Evolutionary conservation across 2,329 filamentous ascomycete species (phyloP).

Genomic region (Blumeria hordei): DNA sequence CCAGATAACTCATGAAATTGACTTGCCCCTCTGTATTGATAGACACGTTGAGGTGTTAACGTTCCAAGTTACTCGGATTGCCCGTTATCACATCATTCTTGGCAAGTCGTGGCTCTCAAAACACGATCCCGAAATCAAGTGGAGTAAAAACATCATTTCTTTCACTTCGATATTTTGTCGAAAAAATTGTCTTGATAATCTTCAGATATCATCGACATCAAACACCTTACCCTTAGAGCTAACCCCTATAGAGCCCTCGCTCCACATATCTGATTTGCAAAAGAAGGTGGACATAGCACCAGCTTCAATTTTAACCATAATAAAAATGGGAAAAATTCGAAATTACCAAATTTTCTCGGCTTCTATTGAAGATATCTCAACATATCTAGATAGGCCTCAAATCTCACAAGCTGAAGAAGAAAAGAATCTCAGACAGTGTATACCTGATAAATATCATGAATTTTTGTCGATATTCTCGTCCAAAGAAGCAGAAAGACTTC

Average conservation of each 20-base stretch:
- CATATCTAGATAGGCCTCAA: neutral
- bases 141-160: neutral
- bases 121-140: conserved; percentile 1
- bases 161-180: neutral
- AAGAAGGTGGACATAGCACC: neutral
- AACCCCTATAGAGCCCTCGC: neutral
- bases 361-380: no score
- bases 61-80: neutral
- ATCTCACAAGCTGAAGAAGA: neutral
- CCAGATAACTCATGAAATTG: neutral
- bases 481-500: neutral
- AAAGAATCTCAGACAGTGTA: neutral
- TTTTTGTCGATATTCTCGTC: neutral
- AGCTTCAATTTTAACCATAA: neutral
- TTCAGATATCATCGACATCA: neutral
- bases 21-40: neutral
- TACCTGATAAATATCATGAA: neutral
- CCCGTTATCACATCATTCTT: conserved; percentile 1
- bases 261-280: neutral
- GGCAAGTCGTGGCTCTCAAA: no score
- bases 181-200: neutral
- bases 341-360: no score
- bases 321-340: no score
- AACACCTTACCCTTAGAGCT: neutral
- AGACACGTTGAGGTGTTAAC: neutral